phyloP scores from a whole-genome alignment of 1,139 yeast species.

The Kluyveromyces sp. region DNA sequence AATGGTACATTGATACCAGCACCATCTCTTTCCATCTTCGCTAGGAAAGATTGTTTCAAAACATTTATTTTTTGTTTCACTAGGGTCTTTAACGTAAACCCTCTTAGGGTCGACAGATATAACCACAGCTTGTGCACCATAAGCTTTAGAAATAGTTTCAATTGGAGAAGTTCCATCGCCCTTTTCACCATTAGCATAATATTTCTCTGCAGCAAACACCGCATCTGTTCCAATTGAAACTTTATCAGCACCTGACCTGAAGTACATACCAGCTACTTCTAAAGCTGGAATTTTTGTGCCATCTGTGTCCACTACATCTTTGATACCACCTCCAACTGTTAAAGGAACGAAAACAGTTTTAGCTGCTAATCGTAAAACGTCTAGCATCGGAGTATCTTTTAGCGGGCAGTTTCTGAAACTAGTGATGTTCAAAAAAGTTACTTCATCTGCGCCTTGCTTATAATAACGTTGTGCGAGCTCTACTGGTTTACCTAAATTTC shows the following conservation, averaged over 20 bases:
- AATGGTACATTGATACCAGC: slow-evolving; percentile 92
- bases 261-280: slow-evolving; percentile 83
- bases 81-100: slow-evolving; percentile 58
- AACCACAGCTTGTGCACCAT: slow-evolving; percentile 95
- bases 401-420: slow-evolving; percentile 91
- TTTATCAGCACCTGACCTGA: slow-evolving; percentile 94
- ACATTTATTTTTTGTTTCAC: slow-evolving; percentile 53
- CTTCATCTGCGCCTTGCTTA: slow-evolving; percentile 92
- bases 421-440: slow-evolving; percentile 88
- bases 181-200: slow-evolving; percentile 47
- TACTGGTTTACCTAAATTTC: slow-evolving; percentile 94
- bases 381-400: slow-evolving; percentile 88
- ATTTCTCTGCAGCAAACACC: slow-evolving; percentile 79
- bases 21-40: slow-evolving; percentile 77
- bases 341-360: slow-evolving; percentile 90
- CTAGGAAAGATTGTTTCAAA: slow-evolving; percentile 56
- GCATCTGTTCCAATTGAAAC: slow-evolving; percentile 98
- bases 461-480: slow-evolving; percentile 86
- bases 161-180: slow-evolving; percentile 77
- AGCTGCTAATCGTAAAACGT: slow-evolving; percentile 75
- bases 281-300: slow-evolving; percentile 73
- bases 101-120: slow-evolving; percentile 95
- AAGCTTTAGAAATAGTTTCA: slow-evolving; percentile 82
- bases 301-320: slow-evolving; percentile 78
- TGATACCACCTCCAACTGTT: slow-evolving; percentile 96